phyloP scores from a whole-genome alignment of 495 filamentous ascomycete species.

The Tuber calosporum region DNA sequence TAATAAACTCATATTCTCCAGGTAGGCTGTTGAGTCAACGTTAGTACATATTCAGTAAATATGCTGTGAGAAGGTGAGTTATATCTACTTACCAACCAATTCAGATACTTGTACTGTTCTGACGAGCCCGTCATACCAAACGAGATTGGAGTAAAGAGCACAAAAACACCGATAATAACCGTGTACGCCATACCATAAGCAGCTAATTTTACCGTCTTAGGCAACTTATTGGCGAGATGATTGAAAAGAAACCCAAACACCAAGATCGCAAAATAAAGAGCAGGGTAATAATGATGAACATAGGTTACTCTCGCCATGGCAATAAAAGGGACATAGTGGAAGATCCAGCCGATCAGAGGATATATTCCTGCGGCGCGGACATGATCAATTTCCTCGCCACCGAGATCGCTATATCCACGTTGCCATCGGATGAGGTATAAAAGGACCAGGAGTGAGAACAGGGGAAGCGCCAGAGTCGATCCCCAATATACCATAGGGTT shows the following conservation, averaged over 20 bases:
- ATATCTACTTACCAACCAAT: conserved; percentile 66
- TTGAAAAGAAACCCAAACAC: conserved; percentile 81
- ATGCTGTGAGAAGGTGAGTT: not conserved
- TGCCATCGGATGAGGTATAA: conserved; percentile 96
- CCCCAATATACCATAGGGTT: conserved; percentile 97
- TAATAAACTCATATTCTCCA: not conserved
- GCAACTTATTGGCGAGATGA: conserved; percentile 62
- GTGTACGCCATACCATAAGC: conserved; percentile 66
- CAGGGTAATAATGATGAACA: conserved; percentile 98
- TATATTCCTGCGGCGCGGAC: conserved; percentile 92
- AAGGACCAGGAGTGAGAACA: conserved; percentile 61
- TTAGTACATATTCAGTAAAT: not conserved
- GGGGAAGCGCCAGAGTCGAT: conserved; percentile 66
- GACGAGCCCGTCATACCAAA: conserved; percentile 88
- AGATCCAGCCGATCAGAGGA: conserved; percentile 84
- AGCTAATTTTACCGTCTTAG: conserved; percentile 54
- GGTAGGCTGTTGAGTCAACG: not conserved
- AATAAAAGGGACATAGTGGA: conserved; percentile 93
- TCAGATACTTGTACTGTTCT: conserved; percentile 80
- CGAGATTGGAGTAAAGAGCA: conserved; percentile 86
- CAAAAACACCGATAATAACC: conserved; percentile 67
- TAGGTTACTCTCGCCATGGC: conserved; percentile 98
- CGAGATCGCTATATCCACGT: conserved; percentile 82
- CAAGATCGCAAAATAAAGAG: conserved; percentile 95
- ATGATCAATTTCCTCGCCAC: conserved; percentile 70